Evolutionary conservation across 2,329 filamentous ascomycete genomes (phyloP).

Genomic region (Albifimbria verrucaria): DNA sequence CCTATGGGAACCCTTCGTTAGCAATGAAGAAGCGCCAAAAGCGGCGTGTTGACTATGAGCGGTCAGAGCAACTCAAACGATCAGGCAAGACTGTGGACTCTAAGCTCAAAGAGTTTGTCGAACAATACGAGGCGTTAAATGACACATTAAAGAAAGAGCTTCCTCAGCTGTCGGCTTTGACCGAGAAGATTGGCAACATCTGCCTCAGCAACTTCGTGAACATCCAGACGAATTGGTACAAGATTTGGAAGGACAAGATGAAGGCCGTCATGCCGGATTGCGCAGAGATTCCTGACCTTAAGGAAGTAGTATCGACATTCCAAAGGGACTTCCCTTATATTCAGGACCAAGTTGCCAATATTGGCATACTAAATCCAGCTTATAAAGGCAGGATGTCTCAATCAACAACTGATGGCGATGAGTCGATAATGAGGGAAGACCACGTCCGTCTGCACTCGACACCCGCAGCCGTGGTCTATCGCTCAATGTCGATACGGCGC

Average conservation of each 20-base stretch:
- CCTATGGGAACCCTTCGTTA: constrained; percentile 79
- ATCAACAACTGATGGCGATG: constrained; percentile 57
- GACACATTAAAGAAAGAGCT: constrained; percentile 91
- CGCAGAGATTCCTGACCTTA: constrained; percentile 59
- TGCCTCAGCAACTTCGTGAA: constrained; percentile 81
- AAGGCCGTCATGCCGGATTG: constrained; percentile 67
- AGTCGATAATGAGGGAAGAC: constrained; percentile 44
- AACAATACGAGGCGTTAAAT: constrained; percentile 88
- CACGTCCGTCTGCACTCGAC: constrained; percentile 45
- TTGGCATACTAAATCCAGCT: constrained; percentile 76
- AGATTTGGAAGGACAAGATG: constrained; percentile 80
- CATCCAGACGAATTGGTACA: constrained; percentile 80
- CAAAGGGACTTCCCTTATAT: constrained; percentile 73
- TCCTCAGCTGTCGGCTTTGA: constrained; percentile 76
- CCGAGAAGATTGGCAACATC: constrained; percentile 78
- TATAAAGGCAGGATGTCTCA: constrained; percentile 57
- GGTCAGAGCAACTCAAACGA: constrained; percentile 72
- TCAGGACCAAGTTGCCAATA: constrained; percentile 65
- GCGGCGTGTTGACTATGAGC: constrained; percentile 84
- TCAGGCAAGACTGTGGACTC: constrained; percentile 83
- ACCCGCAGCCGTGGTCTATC: constrained; percentile 58
- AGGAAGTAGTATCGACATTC: constrained; percentile 76
- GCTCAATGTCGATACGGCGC: constrained; percentile 59
- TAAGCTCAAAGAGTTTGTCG: constrained; percentile 77
- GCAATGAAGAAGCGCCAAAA: constrained; percentile 95